Evolutionary conservation across 1,139 yeast genomes (phyloP).

Genomic region (Hyphopichia wangnamkhiaoensis): DNA sequence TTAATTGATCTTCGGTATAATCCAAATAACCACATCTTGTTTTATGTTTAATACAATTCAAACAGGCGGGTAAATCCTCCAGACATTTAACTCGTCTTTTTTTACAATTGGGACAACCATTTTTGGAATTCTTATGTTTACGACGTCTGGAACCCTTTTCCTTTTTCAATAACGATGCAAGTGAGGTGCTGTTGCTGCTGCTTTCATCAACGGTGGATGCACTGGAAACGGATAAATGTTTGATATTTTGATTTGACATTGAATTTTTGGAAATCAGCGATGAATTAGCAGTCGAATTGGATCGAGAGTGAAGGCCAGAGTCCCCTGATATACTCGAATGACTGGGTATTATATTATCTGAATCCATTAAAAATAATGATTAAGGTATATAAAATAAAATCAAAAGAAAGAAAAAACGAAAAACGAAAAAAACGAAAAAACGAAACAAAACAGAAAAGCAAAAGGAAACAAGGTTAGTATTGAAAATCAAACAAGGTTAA

Average conservation of each 20-base stretch:
- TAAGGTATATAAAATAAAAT: no score
- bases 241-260: no score
- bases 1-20: conserved; percentile 34
- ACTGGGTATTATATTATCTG: background rate
- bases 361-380: no score
- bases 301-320: background rate
- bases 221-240: no score
- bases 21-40: conserved; percentile 43
- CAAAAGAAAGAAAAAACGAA: no score
- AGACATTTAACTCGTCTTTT: conserved; percentile 45
- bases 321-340: background rate
- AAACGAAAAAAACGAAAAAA: no score
- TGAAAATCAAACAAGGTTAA: no score
- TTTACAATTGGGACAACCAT: conserved; percentile 49
- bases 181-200: background rate
- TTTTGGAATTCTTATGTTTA: conserved; percentile 33
- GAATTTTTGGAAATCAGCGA: no score
- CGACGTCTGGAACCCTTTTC: conserved; percentile 19
- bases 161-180: background rate
- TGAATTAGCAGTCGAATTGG: background rate
- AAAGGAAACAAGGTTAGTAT: no score
- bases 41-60: conserved; percentile 44
- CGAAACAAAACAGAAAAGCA: no score
- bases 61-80: conserved; percentile 44
- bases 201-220: background rate